Evolutionary conservation across 2,329 filamentous ascomycete genomes (phyloP).

Genomic region (Fusarium transvaalense): DNA sequence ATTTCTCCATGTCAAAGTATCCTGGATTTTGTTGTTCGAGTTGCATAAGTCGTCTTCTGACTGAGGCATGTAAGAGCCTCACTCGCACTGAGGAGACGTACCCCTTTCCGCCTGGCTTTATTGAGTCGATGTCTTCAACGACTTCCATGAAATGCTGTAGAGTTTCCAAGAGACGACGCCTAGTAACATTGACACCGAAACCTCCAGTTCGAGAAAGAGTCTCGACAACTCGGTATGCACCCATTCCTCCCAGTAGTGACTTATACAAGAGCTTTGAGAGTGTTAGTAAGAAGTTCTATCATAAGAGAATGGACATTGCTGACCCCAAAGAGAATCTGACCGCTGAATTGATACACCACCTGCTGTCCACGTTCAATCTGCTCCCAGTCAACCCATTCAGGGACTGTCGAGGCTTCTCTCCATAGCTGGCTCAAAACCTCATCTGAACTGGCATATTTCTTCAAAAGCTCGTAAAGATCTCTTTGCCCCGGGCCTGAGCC

Average conservation of each 20-base stretch:
- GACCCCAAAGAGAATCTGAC: conserved; percentile 71
- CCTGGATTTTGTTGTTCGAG: conserved; percentile 65
- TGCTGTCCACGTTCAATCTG: conserved; percentile 81
- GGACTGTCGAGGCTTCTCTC: conserved; percentile 74
- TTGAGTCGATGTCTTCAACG: conserved; percentile 71
- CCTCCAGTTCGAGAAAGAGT: conserved; percentile 80
- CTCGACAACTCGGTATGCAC: conserved; percentile 78
- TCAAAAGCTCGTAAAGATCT: conserved; percentile 74
- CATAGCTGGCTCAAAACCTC: conserved; percentile 69
- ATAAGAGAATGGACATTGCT: conserved; percentile 24
- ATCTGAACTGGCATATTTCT: conserved; percentile 68
- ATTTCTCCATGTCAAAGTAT: conserved; percentile 70
- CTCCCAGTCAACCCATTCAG: conserved; percentile 82
- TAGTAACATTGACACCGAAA: conserved; percentile 76
- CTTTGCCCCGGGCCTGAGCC: conserved; percentile 52
- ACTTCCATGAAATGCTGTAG: conserved; percentile 82
- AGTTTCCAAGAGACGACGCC: conserved; percentile 74
- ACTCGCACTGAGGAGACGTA: conserved; percentile 73
- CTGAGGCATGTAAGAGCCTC: conserved; percentile 73
- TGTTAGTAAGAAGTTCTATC: neutral
- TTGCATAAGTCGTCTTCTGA: conserved; percentile 71
- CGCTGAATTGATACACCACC: conserved; percentile 82
- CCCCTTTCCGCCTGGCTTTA: conserved; percentile 74
- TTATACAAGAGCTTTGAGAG: conserved; percentile 67
- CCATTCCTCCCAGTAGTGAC: conserved; percentile 77